Evolutionary conservation across 331 rosid genomes (phyloP), one percentile per base, ranked within the genome.

Genomic region (Quercus phellos): DNA sequence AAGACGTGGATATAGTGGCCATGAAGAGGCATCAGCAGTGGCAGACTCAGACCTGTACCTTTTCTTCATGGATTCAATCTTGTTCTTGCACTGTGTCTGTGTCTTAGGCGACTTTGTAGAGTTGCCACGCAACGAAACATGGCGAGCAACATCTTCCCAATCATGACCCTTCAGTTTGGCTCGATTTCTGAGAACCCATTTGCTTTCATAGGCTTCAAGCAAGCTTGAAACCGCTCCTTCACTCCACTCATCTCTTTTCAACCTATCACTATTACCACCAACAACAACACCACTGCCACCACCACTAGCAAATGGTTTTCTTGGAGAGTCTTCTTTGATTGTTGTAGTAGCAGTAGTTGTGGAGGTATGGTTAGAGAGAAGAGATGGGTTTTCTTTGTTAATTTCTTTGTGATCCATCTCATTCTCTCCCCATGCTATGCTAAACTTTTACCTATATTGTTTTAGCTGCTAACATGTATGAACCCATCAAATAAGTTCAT

Each of bases 21-120:
- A 93, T 26, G 98, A 86, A 0, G 97, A 89, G 0, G 85, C 88
- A 61, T 88, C 95, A 0, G 90, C 86, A 4, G 92, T 71, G 29
- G 94, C 87, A 0, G 99, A 90, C 74, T 93, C 98, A 1, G 93
- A 89, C 8, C 98, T 87, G 79, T 91, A 95, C 60, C 96, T 51
- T 80, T 95, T 95, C 90, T 95, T 95, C 99, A 95, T 95, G 16
- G 99, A 95, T 85, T 95, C 99, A 3, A 95, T 93, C 90, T 95
- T 95, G 85, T 95, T 95, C 92, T 95, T 93, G 81, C 99, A 95
- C 89, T 95, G 99, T 0, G 99, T 95, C 42, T 92, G 98, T 0
- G 99, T 95, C 75, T 95, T 93, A 2, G 92, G 81, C 0, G 97
- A 88, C 9, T 93, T 95, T 21, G 92, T 80, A 4, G 77, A 86